A percentile compares a stretch with the other conserved stretches of the same genome.
phyloP scores from a whole-genome alignment of 2,329 filamentous ascomycete species.

The Fonsecaea erecta region DNA sequence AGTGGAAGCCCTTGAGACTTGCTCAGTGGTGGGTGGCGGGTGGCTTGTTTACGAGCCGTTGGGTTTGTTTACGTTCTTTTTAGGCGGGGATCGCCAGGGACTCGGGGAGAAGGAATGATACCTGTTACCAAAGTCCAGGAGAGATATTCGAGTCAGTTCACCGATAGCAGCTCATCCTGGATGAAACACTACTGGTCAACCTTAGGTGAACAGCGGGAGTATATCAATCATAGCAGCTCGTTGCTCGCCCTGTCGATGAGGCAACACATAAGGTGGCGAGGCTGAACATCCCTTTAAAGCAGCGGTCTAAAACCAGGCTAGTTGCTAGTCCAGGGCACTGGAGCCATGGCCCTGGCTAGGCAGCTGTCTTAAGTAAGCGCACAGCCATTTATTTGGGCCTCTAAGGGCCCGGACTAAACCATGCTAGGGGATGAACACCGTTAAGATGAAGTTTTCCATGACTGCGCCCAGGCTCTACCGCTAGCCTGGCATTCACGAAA shows the following conservation, averaged over 20 bases:
- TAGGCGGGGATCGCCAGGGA: neutral
- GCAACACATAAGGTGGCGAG: neutral
- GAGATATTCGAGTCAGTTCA: neutral
- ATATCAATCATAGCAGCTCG: constrained; percentile 1
- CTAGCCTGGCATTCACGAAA: constrained; percentile 16
- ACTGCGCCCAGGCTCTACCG: neutral
- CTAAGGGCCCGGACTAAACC: constrained; percentile 14
- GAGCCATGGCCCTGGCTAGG: neutral
- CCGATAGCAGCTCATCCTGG: neutral
- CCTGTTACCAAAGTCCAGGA: neutral
- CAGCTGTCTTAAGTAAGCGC: constrained; percentile 6
- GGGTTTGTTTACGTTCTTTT: neutral
- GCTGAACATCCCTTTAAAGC: constrained; percentile 10
- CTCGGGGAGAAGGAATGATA: neutral
- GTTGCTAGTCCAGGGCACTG: neutral
- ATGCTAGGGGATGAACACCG: constrained; percentile 14
- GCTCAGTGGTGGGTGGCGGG: neutral
- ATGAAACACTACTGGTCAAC: no score
- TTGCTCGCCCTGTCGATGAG: neutral
- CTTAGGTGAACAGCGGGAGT: neutral
- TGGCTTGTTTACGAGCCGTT: neutral
- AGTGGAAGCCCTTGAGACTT: neutral
- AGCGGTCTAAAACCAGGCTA: constrained; percentile 4
- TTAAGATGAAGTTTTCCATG: constrained; percentile 16
- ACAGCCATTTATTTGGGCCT: constrained; percentile 8